Conservation (phyloP, 2,329 filamentous ascomycete genomes). For the Trichocomaceae sp. region DNA sequence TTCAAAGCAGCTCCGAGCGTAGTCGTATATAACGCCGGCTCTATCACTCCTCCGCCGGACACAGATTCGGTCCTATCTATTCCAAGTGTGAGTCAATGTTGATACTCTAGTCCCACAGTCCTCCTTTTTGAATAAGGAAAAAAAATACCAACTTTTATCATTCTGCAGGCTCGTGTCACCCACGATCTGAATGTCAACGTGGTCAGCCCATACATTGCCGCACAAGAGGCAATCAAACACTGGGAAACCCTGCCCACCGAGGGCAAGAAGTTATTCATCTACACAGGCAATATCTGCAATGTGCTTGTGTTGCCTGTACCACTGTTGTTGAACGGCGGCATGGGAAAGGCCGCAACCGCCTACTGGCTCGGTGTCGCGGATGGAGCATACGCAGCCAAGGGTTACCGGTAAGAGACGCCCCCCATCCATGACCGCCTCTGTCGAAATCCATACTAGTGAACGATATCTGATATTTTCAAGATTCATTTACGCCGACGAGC, state of each 20-base stretch:
- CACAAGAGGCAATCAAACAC: slow-evolving; percentile 9
- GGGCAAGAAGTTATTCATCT: neutral
- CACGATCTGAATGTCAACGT: slow-evolving; percentile 10
- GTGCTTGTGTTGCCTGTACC: neutral
- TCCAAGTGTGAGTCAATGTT: slow-evolving; percentile 10
- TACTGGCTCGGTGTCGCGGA: slow-evolving; percentile 3
- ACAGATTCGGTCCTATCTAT: slow-evolving; percentile 30
- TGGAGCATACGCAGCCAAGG: neutral
- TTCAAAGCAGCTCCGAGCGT: slow-evolving; percentile 34
- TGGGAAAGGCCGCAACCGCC: neutral
- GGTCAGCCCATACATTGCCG: slow-evolving; percentile 8
- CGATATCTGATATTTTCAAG: neutral
- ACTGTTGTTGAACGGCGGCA: neutral
- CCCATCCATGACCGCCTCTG: neutral
- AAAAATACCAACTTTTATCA: neutral
- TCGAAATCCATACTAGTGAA: neutral
- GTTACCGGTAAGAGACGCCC: neutral
- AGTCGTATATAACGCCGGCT: slow-evolving; percentile 41
- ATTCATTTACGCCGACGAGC: neutral
- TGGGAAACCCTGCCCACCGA: slow-evolving; percentile 20
- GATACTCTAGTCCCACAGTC: neutral
- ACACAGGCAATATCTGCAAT: slow-evolving; percentile 3
- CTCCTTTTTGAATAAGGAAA: neutral
- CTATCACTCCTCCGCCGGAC: slow-evolving; percentile 28
- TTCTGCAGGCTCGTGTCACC: neutral